Base-by-base conservation (phyloP, 1,284 basidiomycete genomes). In the Cystobasidium pallidum region DNA sequence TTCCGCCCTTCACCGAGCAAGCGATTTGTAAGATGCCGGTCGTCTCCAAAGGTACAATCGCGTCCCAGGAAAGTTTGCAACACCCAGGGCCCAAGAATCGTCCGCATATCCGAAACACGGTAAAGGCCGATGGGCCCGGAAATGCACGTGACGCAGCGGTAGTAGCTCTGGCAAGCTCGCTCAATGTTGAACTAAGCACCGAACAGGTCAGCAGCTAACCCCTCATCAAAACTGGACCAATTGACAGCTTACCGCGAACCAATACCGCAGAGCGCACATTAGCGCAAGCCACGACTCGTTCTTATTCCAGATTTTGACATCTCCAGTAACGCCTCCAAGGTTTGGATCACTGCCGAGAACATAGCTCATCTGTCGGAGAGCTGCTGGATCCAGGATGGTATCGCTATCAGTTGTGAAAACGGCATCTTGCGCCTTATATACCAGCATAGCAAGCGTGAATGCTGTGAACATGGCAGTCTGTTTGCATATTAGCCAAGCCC, bases 251-350 rank as follows among this genome's bases (percentile, higher is more conserved):
- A 61, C 58, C 3, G 58, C 58, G 26, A 61, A 61, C 58, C 58
- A 61, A 45, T 61, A 61, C 17, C 58, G 36, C 24, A 61, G 43
- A 30, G 58, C 58, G 24, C 58, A 61, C 58, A 61, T 61, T 17
- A 61, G 26, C 15, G 58, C 58, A 1, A 61, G 39, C 58, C 58
- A 61, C 17, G 58, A 61, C 39, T 61, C 58, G 21, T 61, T 61
- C 58, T 61, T 61, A 21, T 61, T 61, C 58, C 58, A 61, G 17
- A 61, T 61, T 39, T 61, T 61, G 58, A 61, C 58, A 43, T 61
- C 58, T 24, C 58, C 58, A 10, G 58, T 61, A 17, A 61, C 58
- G 30, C 58, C 58, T 17, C 36, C 58, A 17, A 61, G 30, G 39
- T 61, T 21, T 2, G 36, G 39, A 45, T 61, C 58, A 21, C 58